A percentile compares a stretch with the other conserved stretches of the same genome.
phyloP scores from a whole-genome alignment of 2,329 filamentous ascomycete species.

The Penicillium sp. region DNA sequence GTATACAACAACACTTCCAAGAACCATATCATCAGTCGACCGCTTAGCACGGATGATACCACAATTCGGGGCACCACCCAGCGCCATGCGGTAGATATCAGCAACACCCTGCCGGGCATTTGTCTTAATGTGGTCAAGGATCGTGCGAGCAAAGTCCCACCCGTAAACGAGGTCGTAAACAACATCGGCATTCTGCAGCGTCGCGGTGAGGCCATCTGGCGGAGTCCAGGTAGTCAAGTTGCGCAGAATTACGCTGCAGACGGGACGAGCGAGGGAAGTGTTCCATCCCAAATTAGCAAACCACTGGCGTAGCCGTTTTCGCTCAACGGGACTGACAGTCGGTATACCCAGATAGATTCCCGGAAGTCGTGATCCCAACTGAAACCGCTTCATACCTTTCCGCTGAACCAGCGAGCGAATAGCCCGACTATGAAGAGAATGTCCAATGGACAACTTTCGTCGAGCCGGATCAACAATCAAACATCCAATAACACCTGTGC shows the following conservation, averaged over 20 bases:
- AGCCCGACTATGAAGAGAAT: constrained; percentile 84
- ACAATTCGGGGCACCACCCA: constrained; percentile 72
- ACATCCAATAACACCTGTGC: constrained; percentile 76
- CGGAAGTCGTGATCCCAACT: constrained; percentile 79
- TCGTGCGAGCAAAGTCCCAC: constrained; percentile 72
- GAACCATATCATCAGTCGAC: constrained; percentile 66
- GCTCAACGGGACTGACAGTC: constrained; percentile 63
- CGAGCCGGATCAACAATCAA: constrained; percentile 89
- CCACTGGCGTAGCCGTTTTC: constrained; percentile 72
- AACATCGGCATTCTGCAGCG: constrained; percentile 71
- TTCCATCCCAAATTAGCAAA: constrained; percentile 93
- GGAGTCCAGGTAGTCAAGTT: constrained; percentile 74
- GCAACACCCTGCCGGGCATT: constrained; percentile 76
- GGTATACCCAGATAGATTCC: constrained; percentile 88
- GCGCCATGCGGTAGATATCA: constrained; percentile 77
- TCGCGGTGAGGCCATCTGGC: constrained; percentile 76
- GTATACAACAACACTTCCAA: constrained; percentile 82
- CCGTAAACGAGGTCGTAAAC: constrained; percentile 85
- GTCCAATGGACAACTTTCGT: constrained; percentile 85
- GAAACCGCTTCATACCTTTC: constrained; percentile 75
- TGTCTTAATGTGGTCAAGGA: constrained; percentile 74
- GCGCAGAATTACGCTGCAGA: constrained; percentile 74
- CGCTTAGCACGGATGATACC: constrained; percentile 83
- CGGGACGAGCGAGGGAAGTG: constrained; percentile 63
- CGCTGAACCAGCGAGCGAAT: constrained; percentile 74